Evolutionary conservation across 169 alveolate genomes (phyloP).

Genomic region (Cryptosporidium xiaoi): DNA sequence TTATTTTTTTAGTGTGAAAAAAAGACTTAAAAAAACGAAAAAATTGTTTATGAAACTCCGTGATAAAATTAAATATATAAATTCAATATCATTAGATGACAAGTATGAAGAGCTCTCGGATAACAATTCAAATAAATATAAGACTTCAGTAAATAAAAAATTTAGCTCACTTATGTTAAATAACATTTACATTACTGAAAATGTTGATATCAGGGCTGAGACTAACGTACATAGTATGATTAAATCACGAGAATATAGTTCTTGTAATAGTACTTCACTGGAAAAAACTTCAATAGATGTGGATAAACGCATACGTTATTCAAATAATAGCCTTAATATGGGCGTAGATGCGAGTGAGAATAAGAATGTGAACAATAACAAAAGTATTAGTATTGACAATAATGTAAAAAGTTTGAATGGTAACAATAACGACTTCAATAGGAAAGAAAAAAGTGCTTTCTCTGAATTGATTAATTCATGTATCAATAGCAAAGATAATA

Average conservation of each 20-base stretch:
- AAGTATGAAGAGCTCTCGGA: too few species aligned
- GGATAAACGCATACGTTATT: too few species aligned
- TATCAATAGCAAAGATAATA: neutral
- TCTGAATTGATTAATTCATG: neutral
- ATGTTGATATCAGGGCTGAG: slow-evolving; percentile 8
- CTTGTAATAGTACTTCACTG: neutral
- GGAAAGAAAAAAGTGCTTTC: neutral
- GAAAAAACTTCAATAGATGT: too few species aligned
- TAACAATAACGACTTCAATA: neutral
- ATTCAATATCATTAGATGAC: too few species aligned
- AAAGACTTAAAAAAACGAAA: too few species aligned
- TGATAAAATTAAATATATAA: too few species aligned
- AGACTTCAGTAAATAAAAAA: slow-evolving; percentile 11
- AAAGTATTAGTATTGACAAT: too few species aligned
- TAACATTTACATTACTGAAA: slow-evolving; percentile 33
- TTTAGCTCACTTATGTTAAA: slow-evolving; percentile 21
- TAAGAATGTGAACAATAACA: too few species aligned
- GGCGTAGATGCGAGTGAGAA: too few species aligned
- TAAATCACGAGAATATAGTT: neutral
- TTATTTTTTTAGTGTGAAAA: too few species aligned
- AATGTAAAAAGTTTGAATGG: neutral
- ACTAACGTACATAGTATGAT: neutral
- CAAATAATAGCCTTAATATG: too few species aligned
- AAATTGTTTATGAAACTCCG: too few species aligned
- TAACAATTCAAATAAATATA: neutral